Conservation (phyloP, 495 filamentous ascomycete species). For the Pyrenopolyporus hunteri region DNA sequence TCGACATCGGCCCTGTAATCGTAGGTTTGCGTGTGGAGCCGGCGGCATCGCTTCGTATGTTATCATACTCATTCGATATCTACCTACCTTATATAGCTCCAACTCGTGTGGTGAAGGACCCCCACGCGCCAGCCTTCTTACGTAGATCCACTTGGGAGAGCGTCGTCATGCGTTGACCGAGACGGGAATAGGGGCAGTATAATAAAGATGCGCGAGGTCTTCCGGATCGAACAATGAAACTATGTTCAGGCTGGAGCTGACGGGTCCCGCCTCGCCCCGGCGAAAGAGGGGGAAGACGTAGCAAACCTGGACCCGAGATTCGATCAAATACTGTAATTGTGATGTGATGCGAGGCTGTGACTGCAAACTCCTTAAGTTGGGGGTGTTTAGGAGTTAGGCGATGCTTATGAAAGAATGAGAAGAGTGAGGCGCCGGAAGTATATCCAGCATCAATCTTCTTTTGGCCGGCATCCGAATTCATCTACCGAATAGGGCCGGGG, state of each 20-base stretch:
- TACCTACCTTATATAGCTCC: conserved; percentile 9
- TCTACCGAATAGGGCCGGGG: conserved; percentile 25
- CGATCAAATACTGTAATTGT: no score
- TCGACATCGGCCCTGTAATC: conserved; percentile 18
- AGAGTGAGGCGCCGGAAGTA: conserved; percentile 12
- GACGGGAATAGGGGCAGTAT: not conserved
- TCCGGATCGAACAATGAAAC: not conserved
- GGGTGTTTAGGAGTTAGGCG: no score
- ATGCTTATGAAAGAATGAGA: no score
- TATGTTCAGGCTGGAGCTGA: conserved; percentile 1
- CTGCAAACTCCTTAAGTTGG: not conserved
- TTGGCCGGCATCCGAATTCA: conserved; percentile 25
- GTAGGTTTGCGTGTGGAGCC: conserved; percentile 7
- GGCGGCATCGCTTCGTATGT: conserved; percentile 8
- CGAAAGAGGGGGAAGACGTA: not conserved
- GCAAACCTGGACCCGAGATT: no score
- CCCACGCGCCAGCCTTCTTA: conserved; percentile 14
- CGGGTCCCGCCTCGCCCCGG: no score
- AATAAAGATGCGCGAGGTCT: not conserved
- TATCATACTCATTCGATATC: not conserved
- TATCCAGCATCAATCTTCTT: conserved; percentile 3
- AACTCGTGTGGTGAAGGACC: conserved; percentile 8
- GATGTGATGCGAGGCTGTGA: conserved; percentile 28
- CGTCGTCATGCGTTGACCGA: conserved; percentile 3
- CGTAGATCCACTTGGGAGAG: not conserved